Evolutionary conservation across 768 basidiomycete species (phyloP).

Genomic region (Dacryopinax primogenitus): DNA sequence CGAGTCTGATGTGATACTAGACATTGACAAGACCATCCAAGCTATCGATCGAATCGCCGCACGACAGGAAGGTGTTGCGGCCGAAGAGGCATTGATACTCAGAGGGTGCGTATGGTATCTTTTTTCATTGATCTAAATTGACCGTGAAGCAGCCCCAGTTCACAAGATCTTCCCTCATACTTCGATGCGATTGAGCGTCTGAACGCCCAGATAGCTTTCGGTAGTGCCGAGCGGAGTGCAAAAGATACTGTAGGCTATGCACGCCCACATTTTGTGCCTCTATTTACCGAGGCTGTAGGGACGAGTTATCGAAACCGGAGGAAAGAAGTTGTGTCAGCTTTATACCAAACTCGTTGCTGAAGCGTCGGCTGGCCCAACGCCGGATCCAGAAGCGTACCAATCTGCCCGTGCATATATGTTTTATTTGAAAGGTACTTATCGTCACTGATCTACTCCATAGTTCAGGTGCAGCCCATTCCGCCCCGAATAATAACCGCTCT

Average conservation of each 20-base stretch:
- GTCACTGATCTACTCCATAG: background rate
- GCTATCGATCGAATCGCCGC: constrained; percentile 71
- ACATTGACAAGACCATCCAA: constrained; percentile 63
- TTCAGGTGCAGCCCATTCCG: constrained; percentile 35
- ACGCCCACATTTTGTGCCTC: background rate
- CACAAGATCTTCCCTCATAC: constrained; percentile 50
- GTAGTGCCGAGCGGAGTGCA: constrained; percentile 43
- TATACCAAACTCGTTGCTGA: constrained; percentile 85
- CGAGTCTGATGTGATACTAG: constrained; percentile 28
- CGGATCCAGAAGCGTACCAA: constrained; percentile 45
- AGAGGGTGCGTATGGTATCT: constrained; percentile 43
- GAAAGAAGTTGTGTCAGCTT: constrained; percentile 65
- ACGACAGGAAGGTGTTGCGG: constrained; percentile 59
- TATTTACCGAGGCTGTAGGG: constrained; percentile 31
- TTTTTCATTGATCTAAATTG: constrained; percentile 7
- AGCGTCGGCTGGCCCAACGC: constrained; percentile 63
- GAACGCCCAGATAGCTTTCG: constrained; percentile 69
- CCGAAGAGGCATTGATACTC: constrained; percentile 65
- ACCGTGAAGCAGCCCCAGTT: constrained; percentile 44
- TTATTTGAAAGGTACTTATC: background rate
- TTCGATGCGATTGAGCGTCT: constrained; percentile 61
- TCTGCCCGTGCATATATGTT: constrained; percentile 24
- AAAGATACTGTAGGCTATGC: constrained; percentile 38
- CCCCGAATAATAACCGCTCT: constrained; percentile 41
- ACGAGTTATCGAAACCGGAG: constrained; percentile 69